Conservation (phyloP, 73 alveolate species). For the Blepharisma japonicum region DNA sequence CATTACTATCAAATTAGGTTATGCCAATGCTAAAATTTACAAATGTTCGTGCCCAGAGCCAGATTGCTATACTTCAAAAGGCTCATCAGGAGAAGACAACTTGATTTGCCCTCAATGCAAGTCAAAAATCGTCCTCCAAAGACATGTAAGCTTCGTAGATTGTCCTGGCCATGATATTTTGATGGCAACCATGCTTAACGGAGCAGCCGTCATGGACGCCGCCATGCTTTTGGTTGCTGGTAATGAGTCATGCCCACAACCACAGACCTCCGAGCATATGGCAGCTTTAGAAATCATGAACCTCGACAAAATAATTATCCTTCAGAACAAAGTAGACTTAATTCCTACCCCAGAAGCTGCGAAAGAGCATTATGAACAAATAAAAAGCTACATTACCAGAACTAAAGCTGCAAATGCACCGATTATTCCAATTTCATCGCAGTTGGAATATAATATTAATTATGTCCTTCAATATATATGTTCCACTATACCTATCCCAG, state of each 20-base stretch:
- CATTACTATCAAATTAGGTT: slow-evolving; percentile 98
- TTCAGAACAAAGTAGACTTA: slow-evolving; percentile 85
- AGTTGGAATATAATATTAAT: slow-evolving; percentile 92
- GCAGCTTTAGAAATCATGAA: slow-evolving; percentile 99
- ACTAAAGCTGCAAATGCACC: slow-evolving; percentile 97
- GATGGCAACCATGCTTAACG: slow-evolving; percentile 98
- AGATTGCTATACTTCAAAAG: slow-evolving; percentile 80
- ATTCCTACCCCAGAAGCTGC: slow-evolving; percentile 81
- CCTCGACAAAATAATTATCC: slow-evolving; percentile 91
- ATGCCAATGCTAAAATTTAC: slow-evolving; percentile 98
- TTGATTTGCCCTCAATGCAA: slow-evolving; percentile 83
- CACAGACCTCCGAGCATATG: slow-evolving; percentile 99
- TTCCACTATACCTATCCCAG: slow-evolving; percentile 93
- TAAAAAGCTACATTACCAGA: slow-evolving; percentile 92
- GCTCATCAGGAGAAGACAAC: slow-evolving; percentile 59
- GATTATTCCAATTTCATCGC: slow-evolving; percentile 96
- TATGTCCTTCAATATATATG: slow-evolving; percentile 89
- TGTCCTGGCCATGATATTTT: slow-evolving; percentile 97
- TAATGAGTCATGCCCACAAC: slow-evolving; percentile 97
- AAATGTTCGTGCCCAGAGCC: slow-evolving; percentile 96
- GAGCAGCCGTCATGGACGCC: slow-evolving; percentile 99
- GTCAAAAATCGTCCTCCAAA: slow-evolving; percentile 69
- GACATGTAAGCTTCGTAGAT: slow-evolving; percentile 99
- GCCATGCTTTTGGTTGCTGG: slow-evolving; percentile 94
- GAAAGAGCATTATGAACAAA: slow-evolving; percentile 86